phyloP scores from a whole-genome alignment of 371 early-diverging fungal genomes.

The Actinomortierella ambigua region DNA sequence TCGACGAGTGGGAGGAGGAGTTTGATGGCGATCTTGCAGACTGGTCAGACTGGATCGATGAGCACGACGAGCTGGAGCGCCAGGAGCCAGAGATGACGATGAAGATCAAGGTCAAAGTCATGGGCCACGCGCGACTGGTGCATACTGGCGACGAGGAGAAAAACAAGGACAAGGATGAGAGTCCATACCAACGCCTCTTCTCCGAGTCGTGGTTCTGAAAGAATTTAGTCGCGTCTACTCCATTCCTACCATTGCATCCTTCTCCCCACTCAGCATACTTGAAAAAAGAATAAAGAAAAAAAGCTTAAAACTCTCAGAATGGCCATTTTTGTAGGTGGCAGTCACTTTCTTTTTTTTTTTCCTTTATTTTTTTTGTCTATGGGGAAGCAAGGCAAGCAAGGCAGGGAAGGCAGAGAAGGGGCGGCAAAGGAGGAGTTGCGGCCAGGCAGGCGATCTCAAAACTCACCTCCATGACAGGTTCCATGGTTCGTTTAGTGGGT shows the following conservation, averaged over 20 bases:
- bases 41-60: conserved; percentile 36
- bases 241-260: neutral
- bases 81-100: neutral
- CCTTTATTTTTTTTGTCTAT: no score
- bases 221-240: neutral
- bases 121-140: conserved; percentile 24
- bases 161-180: conserved; percentile 27
- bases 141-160: conserved; percentile 15
- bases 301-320: no score
- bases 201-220: conserved; percentile 34
- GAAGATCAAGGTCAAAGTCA: conserved; percentile 4
- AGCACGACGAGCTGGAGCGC: conserved; percentile 8
- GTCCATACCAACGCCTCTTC: conserved; percentile 27
- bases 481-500: no score
- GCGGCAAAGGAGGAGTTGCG: no score
- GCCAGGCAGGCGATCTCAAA: no score
- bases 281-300: no score
- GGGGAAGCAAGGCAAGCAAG: no score
- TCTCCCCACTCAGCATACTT: no score
- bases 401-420: no score
- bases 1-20: conserved; percentile 47
- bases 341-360: no score
- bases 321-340: no score
- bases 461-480: no score
- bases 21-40: conserved; percentile 39